These are phyloP conservation scores for Cicer bijugum DNA, from an alignment of 306 rosid species.

Conservation along the genomic window DNA sequence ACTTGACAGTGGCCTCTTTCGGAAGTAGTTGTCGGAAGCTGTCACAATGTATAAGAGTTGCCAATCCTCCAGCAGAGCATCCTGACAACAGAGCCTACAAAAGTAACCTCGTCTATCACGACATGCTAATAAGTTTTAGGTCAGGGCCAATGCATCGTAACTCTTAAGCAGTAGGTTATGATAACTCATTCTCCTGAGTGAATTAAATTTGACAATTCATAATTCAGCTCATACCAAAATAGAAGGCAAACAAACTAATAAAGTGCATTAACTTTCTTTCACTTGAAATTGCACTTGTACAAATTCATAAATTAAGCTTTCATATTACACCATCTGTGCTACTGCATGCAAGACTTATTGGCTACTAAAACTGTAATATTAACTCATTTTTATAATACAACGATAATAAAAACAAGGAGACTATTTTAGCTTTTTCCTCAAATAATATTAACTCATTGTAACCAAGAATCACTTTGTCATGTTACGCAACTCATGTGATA, in stretches of 20 bases:
- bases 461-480: slow-evolving; percentile 13
- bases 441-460: slow-evolving; percentile 6
- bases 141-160: slow-evolving; percentile 31
- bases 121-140: slow-evolving; percentile 26
- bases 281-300: slow-evolving; percentile 1
- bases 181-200: slow-evolving; percentile 22
- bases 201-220: slow-evolving; percentile 22
- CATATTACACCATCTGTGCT: slow-evolving; percentile 8
- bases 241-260: slow-evolving; percentile 17
- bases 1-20: slow-evolving; percentile 66
- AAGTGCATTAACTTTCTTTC: slow-evolving; percentile 25
- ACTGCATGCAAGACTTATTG: slow-evolving; percentile 1
- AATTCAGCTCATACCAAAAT: slow-evolving; percentile 27
- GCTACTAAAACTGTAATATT: background rate
- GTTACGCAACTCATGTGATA: slow-evolving; percentile 30
- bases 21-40: slow-evolving; percentile 66
- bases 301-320: slow-evolving; percentile 32
- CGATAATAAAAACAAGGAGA: background rate
- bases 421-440: background rate
- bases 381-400: background rate
- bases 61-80: slow-evolving; percentile 99
- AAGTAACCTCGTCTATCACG: slow-evolving; percentile 32
- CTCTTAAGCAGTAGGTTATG: slow-evolving; percentile 10
- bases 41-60: slow-evolving; percentile 92
- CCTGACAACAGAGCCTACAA: slow-evolving; percentile 94